These are phyloP conservation scores for Blastomyces parvus DNA, from an alignment of 2,329 filamentous ascomycete species.

Conservation along the genomic window DNA sequence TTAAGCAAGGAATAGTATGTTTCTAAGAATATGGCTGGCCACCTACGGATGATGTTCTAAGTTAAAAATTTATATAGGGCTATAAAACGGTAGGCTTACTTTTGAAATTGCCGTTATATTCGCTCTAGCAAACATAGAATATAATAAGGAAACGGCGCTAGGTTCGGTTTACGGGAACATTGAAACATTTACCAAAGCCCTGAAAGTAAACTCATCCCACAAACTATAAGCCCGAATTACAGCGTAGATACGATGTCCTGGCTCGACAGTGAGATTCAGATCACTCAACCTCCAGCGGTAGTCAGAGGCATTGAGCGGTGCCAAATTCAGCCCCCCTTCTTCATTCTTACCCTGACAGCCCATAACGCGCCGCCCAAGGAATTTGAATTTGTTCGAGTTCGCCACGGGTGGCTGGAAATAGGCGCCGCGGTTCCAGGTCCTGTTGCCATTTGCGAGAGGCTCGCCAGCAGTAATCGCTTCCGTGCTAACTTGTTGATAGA, in stretches of 20 bases:
- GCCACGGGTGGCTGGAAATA: not conserved
- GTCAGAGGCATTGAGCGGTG: conserved; percentile 1
- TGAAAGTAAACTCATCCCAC: conserved; percentile 2
- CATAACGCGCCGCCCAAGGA: conserved; percentile 1
- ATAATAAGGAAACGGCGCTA: not conserved
- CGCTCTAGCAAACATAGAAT: not conserved
- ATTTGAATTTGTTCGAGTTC: not conserved
- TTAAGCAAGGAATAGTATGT: too few relatives aligned
- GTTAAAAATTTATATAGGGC: too few relatives aligned
- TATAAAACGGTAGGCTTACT: not conserved
- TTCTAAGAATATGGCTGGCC: too few relatives aligned
- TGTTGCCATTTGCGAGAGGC: not conserved
- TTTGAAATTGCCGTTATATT: not conserved
- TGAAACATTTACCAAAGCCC: conserved; percentile 4
- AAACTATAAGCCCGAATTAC: not conserved
- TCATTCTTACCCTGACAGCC: not conserved
- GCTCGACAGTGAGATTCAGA: not conserved
- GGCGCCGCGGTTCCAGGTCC: not conserved
- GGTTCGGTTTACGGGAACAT: not conserved
- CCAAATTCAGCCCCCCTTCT: conserved; percentile 2
- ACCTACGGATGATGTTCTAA: too few relatives aligned
- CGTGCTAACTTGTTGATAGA: not conserved
- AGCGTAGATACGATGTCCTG: not conserved
- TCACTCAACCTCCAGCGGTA: conserved; percentile 1
- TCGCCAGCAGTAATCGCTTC: not conserved